Evolutionary conservation across 306 rosid genomes (phyloP), one percentile per base, ranked within the genome.

Genomic region (Hippophae gyantsensis): DNA sequence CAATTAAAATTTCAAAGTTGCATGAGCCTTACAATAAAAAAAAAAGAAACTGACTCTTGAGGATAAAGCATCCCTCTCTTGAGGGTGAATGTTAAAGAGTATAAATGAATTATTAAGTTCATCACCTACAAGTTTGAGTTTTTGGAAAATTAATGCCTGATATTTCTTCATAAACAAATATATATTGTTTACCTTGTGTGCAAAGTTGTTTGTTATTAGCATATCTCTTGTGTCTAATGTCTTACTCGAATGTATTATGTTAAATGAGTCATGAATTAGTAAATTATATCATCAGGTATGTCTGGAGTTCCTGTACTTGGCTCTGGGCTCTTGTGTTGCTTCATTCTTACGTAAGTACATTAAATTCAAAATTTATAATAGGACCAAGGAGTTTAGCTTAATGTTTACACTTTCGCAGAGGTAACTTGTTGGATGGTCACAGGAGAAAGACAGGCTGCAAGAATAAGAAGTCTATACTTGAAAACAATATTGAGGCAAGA

Each of bases 401-500:
- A 14, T 54, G 38, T 61, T 79, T 72, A 9, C 18, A 66, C 38
- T 61, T 51, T 66, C 63, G 13, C 80, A 86, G 95, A 90, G 76
- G 69, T 90, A 70, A 61, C 86, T 8, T 81, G 95, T 47, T 89
- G 97, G 97, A 80, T 89, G 84, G 66, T 86, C 56, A 84, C 97
- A 1, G 92, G 95, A 62, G 92, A 86, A 69, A 83, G 92, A 71
- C 97, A 89, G 48, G 80, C 95, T 50, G 79, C 92, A 42, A 57
- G 92, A 69, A 86, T 89, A 64, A 76, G 95, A 62, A 61, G 84
- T 66, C 63, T 89, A 52, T 89, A 89, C 70, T 74, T 89, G 41
- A 80, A 69, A 80, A 84, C 97, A 11, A 84, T 86, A 65, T 55
- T 89, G 72, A 76, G 92, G 67, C 97, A 89, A 78, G 97, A 89